Conservation (phyloP, 306 rosid genomes). For the Gillenia trifoliata region DNA sequence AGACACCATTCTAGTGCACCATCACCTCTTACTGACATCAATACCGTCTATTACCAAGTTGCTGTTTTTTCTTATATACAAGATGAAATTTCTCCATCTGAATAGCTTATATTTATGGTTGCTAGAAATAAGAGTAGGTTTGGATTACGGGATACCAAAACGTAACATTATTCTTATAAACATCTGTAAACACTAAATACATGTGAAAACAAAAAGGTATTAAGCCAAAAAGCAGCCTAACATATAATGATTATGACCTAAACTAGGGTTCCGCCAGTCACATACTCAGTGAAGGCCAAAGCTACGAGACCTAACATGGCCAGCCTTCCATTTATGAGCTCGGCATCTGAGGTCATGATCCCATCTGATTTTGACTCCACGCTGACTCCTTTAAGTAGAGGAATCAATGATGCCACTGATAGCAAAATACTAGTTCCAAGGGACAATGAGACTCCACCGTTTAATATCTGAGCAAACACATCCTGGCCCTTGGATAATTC, state of each 20-base stretch:
- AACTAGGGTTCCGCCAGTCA: neutral
- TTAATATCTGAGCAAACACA: constrained; percentile 45
- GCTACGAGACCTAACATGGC: constrained; percentile 87
- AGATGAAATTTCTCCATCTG: too few species aligned
- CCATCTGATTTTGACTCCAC: constrained; percentile 62
- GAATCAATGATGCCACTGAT: constrained; percentile 61
- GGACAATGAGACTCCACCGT: constrained; percentile 71
- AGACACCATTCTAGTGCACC: too few species aligned
- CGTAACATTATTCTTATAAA: too few species aligned
- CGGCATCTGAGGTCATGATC: constrained; percentile 59
- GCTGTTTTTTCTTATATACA: too few species aligned
- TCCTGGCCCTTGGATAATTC: constrained; percentile 63
- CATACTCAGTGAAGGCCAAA: constrained; percentile 58
- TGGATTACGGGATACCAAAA: too few species aligned
- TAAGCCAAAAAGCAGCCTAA: too few species aligned
- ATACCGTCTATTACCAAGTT: too few species aligned
- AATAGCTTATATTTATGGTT: too few species aligned
- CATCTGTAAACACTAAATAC: too few species aligned
- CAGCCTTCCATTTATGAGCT: constrained; percentile 71
- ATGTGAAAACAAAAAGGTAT: too few species aligned
- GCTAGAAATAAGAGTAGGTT: too few species aligned
- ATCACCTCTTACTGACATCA: too few species aligned
- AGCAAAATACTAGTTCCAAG: constrained; percentile 48
- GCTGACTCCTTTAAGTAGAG: constrained; percentile 56
- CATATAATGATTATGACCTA: neutral